phyloP scores from a whole-genome alignment of 495 filamentous ascomycete genomes.

The Xylaria castorea region DNA sequence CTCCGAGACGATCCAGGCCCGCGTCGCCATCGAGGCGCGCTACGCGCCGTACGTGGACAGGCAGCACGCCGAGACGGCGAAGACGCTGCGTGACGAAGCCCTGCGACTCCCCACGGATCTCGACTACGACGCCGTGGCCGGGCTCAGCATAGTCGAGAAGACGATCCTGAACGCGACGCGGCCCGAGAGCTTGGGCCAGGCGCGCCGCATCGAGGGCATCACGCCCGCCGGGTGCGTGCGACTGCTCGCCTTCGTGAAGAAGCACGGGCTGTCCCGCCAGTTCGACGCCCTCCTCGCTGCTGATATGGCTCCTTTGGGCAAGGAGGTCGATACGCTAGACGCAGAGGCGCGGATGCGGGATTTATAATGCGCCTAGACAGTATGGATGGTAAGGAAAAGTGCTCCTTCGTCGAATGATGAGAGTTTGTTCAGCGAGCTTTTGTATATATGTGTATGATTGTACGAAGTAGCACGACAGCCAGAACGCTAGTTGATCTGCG shows the following conservation, averaged over 20 bases:
- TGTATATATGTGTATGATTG: background rate
- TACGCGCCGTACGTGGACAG: slow-evolving; percentile 84
- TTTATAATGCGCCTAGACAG: slow-evolving; percentile 27
- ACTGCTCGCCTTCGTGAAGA: slow-evolving; percentile 60
- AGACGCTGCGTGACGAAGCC: slow-evolving; percentile 77
- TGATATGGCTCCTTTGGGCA: slow-evolving; percentile 40
- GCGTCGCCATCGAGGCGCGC: slow-evolving; percentile 78
- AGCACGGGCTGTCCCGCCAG: slow-evolving; percentile 9
- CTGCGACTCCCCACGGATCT: slow-evolving; percentile 75
- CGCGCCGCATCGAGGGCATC: slow-evolving; percentile 81
- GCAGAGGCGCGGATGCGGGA: slow-evolving; percentile 47
- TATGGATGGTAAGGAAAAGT: background rate
- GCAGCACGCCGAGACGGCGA: slow-evolving; percentile 67
- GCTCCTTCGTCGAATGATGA: slow-evolving; percentile 1
- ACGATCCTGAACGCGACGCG: slow-evolving; percentile 68
- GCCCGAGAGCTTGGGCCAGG: slow-evolving; percentile 88
- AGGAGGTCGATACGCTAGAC: slow-evolving; percentile 48
- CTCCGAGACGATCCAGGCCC: slow-evolving; percentile 61
- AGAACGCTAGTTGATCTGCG: background rate
- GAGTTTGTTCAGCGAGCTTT: background rate
- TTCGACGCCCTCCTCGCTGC: slow-evolving; percentile 25
- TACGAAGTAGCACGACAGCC: slow-evolving; percentile 4
- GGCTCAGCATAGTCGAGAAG: slow-evolving; percentile 80
- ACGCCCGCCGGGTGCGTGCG: slow-evolving; percentile 66
- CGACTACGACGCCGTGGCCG: slow-evolving; percentile 74